Base-by-base conservation (phyloP, 2,329 filamentous ascomycete genomes). In the Monosporascus sp. region DNA sequence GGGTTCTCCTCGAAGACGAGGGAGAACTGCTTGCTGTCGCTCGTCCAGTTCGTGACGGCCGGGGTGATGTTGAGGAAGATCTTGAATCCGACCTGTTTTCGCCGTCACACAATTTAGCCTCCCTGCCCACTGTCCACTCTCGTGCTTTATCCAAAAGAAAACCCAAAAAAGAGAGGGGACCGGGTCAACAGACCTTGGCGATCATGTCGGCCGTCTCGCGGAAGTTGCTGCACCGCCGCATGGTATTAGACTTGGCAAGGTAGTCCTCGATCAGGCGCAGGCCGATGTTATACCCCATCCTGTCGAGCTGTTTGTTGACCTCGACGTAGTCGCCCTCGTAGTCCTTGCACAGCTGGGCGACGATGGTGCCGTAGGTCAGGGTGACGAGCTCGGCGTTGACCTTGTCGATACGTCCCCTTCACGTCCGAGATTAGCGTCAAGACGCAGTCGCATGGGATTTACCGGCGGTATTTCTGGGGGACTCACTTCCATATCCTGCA, bases 231-330 rank as follows among this genome's bases (percentile, higher is more conserved):
- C 94, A 99, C 59, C 91, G 83, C 63, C 91, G 90, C 82, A 87
- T 87, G 2, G 89, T 91, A 64, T 91, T 93, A 5, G 91, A 94
- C 72, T 97, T 97, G 64, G 94, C 94, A 19, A 99, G 84, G 67
- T 97, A 99, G 73, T 99, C 94, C 65, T 99, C 94, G 63, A 99
- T 97, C 61, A 99, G 76, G 38, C 94, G 89, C 67, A 97, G 80
- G 27, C 94, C 94, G 60, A 99, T 99, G 67, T 97, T 97, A 76
- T 97, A 97, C 52, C 94, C 94, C 94, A 99, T 99, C 75, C 93
- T 95, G 69, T 99, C 94, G 45, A 99, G 82, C 71, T 99, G 94
- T 71, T 93, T 91, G 76, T 99, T 99, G 69, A 99, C 93, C 71
- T 97, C 91, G 50, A 84, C 79, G 69, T 99, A 99, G 74, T 97